Evolutionary conservation across 2,329 filamentous ascomycete genomes (phyloP).

Genomic region (Keithomyces neogunnii): DNA sequence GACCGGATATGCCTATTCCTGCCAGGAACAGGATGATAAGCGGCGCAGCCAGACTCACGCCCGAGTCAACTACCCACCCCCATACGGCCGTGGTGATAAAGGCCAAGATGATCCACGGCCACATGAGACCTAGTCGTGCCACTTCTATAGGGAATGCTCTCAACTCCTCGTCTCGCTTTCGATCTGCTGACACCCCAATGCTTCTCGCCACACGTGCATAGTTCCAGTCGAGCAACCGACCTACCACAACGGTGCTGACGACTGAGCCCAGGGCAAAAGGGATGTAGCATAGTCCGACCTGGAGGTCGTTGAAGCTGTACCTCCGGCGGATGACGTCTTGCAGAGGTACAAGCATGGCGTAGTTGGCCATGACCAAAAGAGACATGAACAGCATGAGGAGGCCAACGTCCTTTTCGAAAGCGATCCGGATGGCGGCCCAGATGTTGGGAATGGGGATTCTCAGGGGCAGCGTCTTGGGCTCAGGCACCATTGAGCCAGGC

Average conservation of each 20-base stretch:
- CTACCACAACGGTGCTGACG: slow-evolving; percentile 26
- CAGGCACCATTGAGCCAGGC: neutral
- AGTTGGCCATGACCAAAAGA: slow-evolving; percentile 26
- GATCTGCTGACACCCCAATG: slow-evolving; percentile 38
- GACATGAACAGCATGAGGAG: slow-evolving; percentile 24
- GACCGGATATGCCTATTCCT: slow-evolving; percentile 27
- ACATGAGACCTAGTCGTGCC: slow-evolving; percentile 27
- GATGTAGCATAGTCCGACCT: slow-evolving; percentile 35
- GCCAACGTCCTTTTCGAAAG: slow-evolving; percentile 26
- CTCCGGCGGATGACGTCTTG: slow-evolving; percentile 22
- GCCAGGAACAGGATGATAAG: slow-evolving; percentile 30
- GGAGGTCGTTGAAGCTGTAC: slow-evolving; percentile 25
- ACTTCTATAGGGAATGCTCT: slow-evolving; percentile 26
- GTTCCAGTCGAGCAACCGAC: slow-evolving; percentile 52
- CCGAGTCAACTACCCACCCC: slow-evolving; percentile 33
- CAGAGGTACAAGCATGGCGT: slow-evolving; percentile 22
- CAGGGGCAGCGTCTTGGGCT: slow-evolving; percentile 7
- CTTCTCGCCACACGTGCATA: slow-evolving; percentile 44
- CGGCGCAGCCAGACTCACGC: slow-evolving; percentile 29
- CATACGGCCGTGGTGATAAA: slow-evolving; percentile 32
- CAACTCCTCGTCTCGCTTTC: slow-evolving; percentile 31
- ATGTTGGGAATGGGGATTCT: slow-evolving; percentile 21
- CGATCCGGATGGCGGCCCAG: slow-evolving; percentile 20
- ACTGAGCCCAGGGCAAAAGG: slow-evolving; percentile 29
- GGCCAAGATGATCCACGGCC: slow-evolving; percentile 32